Evolutionary conservation across 257 asterid genomes (phyloP).

Genomic region (Nyctanthes arbortristis): DNA sequence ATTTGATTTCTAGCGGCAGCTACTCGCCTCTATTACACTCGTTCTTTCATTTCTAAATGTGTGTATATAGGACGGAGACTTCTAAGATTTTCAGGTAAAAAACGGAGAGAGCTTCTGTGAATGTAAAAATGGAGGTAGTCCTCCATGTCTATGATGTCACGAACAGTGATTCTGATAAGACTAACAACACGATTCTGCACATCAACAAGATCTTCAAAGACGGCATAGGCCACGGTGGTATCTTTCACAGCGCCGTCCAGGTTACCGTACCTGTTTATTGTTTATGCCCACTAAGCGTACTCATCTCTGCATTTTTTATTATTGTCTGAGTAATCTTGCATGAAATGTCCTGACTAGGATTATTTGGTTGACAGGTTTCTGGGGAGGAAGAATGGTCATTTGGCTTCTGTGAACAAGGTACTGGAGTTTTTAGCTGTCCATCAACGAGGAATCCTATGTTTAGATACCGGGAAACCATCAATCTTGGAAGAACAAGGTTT

Average conservation of each 20-base stretch:
- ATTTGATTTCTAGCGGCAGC: neutral
- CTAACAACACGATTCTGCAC: slow-evolving; percentile 91
- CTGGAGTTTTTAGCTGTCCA: slow-evolving; percentile 93
- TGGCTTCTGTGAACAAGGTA: slow-evolving; percentile 95
- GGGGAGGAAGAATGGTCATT: slow-evolving; percentile 96
- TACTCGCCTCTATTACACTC: neutral
- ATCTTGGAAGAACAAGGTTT: slow-evolving; percentile 67
- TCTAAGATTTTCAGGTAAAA: neutral
- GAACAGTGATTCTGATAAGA: slow-evolving; percentile 82
- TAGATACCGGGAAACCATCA: slow-evolving; percentile 68
- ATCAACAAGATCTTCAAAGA: slow-evolving; percentile 97
- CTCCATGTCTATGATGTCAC: slow-evolving; percentile 97
- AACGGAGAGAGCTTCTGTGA: no score
- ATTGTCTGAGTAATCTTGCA: no score
- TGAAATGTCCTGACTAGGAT: no score
- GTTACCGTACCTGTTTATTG: slow-evolving; percentile 26
- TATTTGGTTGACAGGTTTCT: slow-evolving; percentile 45
- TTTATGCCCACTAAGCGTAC: no score
- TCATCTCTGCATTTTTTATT: no score
- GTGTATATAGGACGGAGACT: slow-evolving; percentile 29
- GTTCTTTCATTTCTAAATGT: neutral
- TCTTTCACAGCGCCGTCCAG: slow-evolving; percentile 99
- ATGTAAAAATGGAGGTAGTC: slow-evolving; percentile 59
- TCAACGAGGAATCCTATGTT: slow-evolving; percentile 86
- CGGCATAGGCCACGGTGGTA: slow-evolving; percentile 97